Evolutionary conservation across 495 filamentous ascomycete species (phyloP), one percentile per base, ranked within the genome.

Genomic region (Podospora didyma): DNA sequence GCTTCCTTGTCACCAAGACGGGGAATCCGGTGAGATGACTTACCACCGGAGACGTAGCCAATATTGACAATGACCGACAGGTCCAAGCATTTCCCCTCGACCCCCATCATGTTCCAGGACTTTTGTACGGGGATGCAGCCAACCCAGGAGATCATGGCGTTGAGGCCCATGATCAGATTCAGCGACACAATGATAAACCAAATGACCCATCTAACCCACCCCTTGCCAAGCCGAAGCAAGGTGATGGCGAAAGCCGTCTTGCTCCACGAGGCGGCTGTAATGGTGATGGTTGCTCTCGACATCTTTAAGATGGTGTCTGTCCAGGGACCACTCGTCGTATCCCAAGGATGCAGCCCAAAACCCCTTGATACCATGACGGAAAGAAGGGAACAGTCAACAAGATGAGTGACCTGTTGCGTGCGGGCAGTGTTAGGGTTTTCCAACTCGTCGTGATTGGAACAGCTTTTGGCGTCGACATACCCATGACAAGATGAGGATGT

Each of bases 91-190:
- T 53, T 56, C 0, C 65, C 65, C 6, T 17, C 47, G 4, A 54
- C 46, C 20, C 7, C 37, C 3, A 17, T n/a, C 7, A 35, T 24
- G 23, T 70, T 47, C 73, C 72, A 75, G 7, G 54, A 62, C 46
- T 68, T 68, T 2, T 59, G 22, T 21, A 67, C 31, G 3, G 73
- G 74, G 17, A 54, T 23, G 52, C 74, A 77, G 16, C 62, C 57
- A 0, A 74, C 41, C 52, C 67, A 77, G 2, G 56, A 61, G 39
- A 75, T 65, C 7, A 71, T 62, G n/a, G 68, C 69, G 42, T 57
- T 68, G n/a, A 73, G 42, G 20, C 60, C 66, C 22, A 68, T 61
- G 51, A 64, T 46, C 9, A 71, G 28, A 58, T 76, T 76, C 28
- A 77, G 61, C 41, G 48, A 61, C 11, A 64, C 41, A 42, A 70